A percentile compares a stretch with the other conserved stretches of the same genome.
phyloP scores from a whole-genome alignment of 2,329 filamentous ascomycete species.

The Sclerotinia trifoliorum region DNA sequence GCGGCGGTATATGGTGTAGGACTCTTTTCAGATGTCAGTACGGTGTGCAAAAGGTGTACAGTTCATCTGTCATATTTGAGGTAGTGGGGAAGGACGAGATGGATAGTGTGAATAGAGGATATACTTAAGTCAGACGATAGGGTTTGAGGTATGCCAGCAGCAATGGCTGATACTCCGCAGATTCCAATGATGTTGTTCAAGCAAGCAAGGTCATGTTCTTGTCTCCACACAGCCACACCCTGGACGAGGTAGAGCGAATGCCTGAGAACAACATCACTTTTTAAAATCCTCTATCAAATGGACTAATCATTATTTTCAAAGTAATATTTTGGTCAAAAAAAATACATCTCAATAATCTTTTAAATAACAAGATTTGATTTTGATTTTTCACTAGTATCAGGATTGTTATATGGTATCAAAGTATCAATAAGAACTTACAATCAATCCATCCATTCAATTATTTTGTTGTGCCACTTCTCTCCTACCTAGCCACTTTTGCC shows the following conservation, averaged over 20 bases:
- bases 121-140: constrained; percentile 20
- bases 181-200: constrained; percentile 4
- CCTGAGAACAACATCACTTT: background rate
- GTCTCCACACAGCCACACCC: background rate
- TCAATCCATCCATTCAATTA: background rate
- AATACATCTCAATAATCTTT: background rate
- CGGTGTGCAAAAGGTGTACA: constrained; percentile 6
- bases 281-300: background rate
- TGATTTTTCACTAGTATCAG: background rate
- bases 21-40: background rate
- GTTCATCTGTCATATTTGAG: constrained; percentile 6
- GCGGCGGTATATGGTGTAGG: background rate
- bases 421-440: background rate
- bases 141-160: constrained; percentile 21
- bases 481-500: background rate
- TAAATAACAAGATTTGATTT: too few species aligned
- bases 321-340: background rate
- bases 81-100: background rate
- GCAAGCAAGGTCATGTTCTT: constrained; percentile 5
- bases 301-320: background rate
- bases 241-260: background rate
- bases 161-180: constrained; percentile 6
- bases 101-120: constrained; percentile 1
- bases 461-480: background rate
- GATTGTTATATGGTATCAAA: background rate